These are phyloP conservation scores for Pythium chondricola DNA, from an alignment of 352 stramenopile species.

Conservation along the genomic window DNA sequence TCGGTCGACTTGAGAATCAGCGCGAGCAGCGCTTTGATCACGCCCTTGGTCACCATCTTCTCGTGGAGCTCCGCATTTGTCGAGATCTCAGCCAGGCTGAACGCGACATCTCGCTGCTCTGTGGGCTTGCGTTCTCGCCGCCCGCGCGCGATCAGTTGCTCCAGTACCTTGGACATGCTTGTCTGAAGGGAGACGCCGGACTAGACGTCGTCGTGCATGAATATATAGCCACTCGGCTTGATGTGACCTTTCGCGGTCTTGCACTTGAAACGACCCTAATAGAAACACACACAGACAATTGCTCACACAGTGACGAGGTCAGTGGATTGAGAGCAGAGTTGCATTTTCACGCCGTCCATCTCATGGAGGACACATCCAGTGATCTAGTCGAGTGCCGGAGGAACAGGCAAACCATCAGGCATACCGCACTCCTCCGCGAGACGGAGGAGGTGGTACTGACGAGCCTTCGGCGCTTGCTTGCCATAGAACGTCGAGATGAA, in stretches of 20 bases:
- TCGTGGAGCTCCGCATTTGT: slow-evolving; percentile 91
- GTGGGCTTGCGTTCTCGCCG: slow-evolving; percentile 91
- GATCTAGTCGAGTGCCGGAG: neutral
- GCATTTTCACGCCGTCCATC: no score
- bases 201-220: no score
- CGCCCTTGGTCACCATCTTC: slow-evolving; percentile 93
- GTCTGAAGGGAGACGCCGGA: neutral
- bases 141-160: slow-evolving; percentile 94
- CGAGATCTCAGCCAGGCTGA: slow-evolving; percentile 94
- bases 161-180: slow-evolving; percentile 90
- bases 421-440: slow-evolving; percentile 56
- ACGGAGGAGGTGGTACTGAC: slow-evolving; percentile 51
- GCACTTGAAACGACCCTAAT: neutral
- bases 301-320: neutral
- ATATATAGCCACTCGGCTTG: no score
- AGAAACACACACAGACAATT: neutral
- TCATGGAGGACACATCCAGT: no score
- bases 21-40: slow-evolving; percentile 88
- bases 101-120: slow-evolving; percentile 94
- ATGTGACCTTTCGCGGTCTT: neutral
- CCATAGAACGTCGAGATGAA: slow-evolving; percentile 67
- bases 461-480: slow-evolving; percentile 52
- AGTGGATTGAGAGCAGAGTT: no score
- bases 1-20: slow-evolving; percentile 91
- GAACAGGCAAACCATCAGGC: slow-evolving; percentile 1